These are phyloP conservation scores for Cordia subcordata DNA, from an alignment of 257 asterid genomes.

Conservation along the genomic window DNA sequence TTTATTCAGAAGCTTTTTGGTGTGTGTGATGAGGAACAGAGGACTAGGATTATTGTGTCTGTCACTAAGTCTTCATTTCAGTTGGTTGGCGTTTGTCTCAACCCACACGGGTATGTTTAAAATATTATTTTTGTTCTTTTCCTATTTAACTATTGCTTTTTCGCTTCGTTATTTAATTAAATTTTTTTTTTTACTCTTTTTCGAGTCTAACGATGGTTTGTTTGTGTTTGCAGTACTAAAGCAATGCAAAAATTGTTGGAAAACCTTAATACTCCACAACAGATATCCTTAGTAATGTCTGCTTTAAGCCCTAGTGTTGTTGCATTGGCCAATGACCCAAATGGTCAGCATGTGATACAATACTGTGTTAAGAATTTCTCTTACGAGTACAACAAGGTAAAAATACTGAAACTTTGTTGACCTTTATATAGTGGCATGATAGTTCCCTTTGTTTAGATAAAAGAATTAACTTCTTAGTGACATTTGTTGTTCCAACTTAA, in stretches of 20 bases:
- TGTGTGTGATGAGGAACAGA: constrained; percentile 56
- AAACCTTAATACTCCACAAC: constrained; percentile 45
- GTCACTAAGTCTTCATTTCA: constrained; percentile 26
- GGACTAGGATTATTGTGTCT: constrained; percentile 46
- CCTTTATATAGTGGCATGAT: too few relatives aligned
- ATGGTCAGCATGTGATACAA: constrained; percentile 60
- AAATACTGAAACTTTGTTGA: background rate
- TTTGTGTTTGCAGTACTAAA: constrained; percentile 37
- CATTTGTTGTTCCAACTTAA: background rate
- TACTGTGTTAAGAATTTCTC: constrained; percentile 45
- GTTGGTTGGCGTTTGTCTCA: constrained; percentile 40
- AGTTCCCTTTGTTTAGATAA: background rate
- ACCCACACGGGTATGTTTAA: constrained; percentile 50
- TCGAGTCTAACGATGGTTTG: constrained; percentile 2
- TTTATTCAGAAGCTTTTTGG: constrained; percentile 51
- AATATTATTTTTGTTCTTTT: background rate
- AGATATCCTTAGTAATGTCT: constrained; percentile 36
- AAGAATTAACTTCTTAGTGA: too few relatives aligned
- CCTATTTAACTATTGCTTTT: background rate
- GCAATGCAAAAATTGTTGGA: constrained; percentile 54
- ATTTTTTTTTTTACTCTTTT: background rate
- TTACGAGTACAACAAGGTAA: constrained; percentile 58
- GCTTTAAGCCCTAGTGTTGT: constrained; percentile 40
- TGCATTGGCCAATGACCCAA: constrained; percentile 51
- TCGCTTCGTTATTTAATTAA: too few relatives aligned